A percentile compares a stretch with the other conserved stretches of the same genome.
phyloP scores from a whole-genome alignment of 2,329 filamentous ascomycete species.

The Xylariaceae sp. region DNA sequence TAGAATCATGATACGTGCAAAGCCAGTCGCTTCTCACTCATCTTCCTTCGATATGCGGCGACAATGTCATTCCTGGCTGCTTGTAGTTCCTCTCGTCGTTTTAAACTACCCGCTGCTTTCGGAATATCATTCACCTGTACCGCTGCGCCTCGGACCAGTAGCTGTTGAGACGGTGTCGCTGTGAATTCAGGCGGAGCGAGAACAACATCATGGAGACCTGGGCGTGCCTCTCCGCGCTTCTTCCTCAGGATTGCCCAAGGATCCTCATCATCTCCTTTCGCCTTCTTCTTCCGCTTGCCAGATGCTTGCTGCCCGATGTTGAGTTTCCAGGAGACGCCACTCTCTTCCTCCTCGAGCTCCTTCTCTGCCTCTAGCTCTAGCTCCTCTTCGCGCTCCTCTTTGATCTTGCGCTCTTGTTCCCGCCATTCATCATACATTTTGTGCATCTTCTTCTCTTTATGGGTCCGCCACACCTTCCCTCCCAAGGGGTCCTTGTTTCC shows the following conservation, averaged over 20 bases:
- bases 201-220: conserved; percentile 65
- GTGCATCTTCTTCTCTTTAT: conserved; percentile 84
- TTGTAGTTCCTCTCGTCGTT: conserved; percentile 75
- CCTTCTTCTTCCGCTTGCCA: conserved; percentile 53
- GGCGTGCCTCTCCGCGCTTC: conserved; percentile 64
- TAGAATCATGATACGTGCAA: conserved; percentile 27
- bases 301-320: conserved; percentile 46
- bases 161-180: conserved; percentile 67
- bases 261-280: conserved; percentile 67
- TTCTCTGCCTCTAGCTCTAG: conserved; percentile 68
- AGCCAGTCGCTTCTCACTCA: conserved; percentile 55
- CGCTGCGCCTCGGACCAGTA: conserved; percentile 67
- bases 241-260: conserved; percentile 79
- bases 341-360: conserved; percentile 66
- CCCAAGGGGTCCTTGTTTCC: conserved; percentile 69
- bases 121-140: conserved; percentile 75
- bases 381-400: conserved; percentile 70
- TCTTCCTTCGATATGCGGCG: conserved; percentile 74
- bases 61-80: conserved; percentile 73
- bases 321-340: conserved; percentile 56
- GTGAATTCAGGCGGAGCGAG: conserved; percentile 78
- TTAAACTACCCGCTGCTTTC: conserved; percentile 72
- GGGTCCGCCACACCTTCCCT: conserved; percentile 73
- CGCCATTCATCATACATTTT: conserved; percentile 81
- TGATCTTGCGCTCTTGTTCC: conserved; percentile 68